Evolutionary conservation across 2,329 filamentous ascomycete species (phyloP), one percentile per base, ranked within the genome.

Genomic region (Ophiognomonia clavigignenti-juglandacearum): DNA sequence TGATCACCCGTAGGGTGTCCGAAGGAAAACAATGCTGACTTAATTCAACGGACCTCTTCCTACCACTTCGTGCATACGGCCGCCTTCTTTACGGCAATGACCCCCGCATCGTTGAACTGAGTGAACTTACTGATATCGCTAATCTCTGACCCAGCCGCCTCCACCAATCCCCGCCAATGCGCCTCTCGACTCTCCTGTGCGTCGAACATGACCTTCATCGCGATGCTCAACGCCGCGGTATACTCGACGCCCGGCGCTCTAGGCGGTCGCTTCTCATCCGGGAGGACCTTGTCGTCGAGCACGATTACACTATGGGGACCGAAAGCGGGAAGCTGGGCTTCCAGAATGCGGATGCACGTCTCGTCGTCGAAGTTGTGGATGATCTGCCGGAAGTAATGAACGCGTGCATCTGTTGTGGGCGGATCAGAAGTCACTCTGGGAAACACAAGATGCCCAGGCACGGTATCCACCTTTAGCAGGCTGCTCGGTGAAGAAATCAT

Each of bases 341-440:
- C 23, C 6, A 61, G 45, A 18, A 61, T 62, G 27, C n/a, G n/a
- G n/a, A 57, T 43, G 41, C 56, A 58, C 9, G 52, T 53, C 32
- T 59, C 57, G 23, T 57, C 48, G 27, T n/a, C n/a, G n/a, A 58
- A 48, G 34, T 61, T 57, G 47, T 61, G 59, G 43, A 62, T 32
- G 16, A 62, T 57, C n/a, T 59, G 53, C 23, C 59, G 57, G 32
- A 60, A 58, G 43, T 61, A 61, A 42, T 59, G 60, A 5, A 57
- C 55, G 3, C 52, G 48, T 4, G 56, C 58, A 42, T 43, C 56
- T 59, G 22, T 14, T 39, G 5, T 40, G 39, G 32, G 24, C 10
- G 24, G 24, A 26, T 26, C 24, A 26, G 10, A 6, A 10, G 10
- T 6, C 6, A 10, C 6, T 10, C 10, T 26, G 6, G 24, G 24